A percentile compares a stretch with the other conserved stretches of the same genome.
Conservation (phyloP, 1,284 basidiomycete genomes). For the Sporisorium reilianum region DNA sequence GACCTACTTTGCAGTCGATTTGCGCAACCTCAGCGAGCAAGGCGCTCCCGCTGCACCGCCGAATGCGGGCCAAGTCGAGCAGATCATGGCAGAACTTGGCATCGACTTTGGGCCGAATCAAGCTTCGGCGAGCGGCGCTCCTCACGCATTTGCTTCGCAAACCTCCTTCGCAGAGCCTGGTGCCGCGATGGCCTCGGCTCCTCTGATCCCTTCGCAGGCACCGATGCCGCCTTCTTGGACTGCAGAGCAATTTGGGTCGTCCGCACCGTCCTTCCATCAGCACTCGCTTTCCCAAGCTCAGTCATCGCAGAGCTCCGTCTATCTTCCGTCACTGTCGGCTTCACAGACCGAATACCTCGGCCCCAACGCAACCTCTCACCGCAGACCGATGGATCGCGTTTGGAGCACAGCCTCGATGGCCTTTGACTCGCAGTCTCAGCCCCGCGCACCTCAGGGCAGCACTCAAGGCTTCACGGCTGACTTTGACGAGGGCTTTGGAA, state of each 20-base stretch:
- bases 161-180: neutral
- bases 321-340: conserved; percentile 31
- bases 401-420: conserved; percentile 19
- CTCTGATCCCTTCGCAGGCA: conserved; percentile 28
- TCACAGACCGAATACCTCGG: conserved; percentile 37
- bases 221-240: conserved; percentile 13
- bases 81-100: conserved; percentile 37
- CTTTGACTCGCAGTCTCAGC: conserved; percentile 24
- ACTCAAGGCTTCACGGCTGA: conserved; percentile 10
- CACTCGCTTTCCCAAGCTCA: conserved; percentile 20
- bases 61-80: conserved; percentile 26
- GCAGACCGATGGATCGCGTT: conserved; percentile 26
- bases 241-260: conserved; percentile 14
- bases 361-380: conserved; percentile 30
- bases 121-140: conserved; percentile 2
- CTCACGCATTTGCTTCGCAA: conserved; percentile 9
- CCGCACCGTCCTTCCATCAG: conserved; percentile 2
- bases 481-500: conserved; percentile 8
- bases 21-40: conserved; percentile 27
- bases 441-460: neutral
- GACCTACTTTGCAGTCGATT: conserved; percentile 19
- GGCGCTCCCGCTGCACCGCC: conserved; percentile 15
- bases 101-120: conserved; percentile 20
- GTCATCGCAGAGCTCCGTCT: conserved; percentile 34
- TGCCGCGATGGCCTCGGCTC: neutral